These are phyloP conservation scores for Inga oerstediana DNA, from an alignment of 306 rosid genomes.

Conservation along the genomic window DNA sequence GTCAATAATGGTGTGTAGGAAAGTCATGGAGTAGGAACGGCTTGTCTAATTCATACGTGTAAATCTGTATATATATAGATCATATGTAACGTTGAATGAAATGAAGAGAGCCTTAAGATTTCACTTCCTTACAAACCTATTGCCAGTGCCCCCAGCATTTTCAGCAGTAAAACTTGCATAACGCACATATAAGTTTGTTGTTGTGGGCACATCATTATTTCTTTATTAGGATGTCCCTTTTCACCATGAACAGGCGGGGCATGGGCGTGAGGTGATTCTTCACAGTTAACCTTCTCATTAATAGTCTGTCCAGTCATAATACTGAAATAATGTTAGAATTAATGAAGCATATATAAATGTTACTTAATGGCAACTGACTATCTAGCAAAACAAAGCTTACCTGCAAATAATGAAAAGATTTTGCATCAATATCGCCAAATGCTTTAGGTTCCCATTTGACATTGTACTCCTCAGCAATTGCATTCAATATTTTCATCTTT, in stretches of 20 bases:
- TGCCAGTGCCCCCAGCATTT: constrained; percentile 38
- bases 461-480: constrained; percentile 71
- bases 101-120: no score
- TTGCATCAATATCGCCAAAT: constrained; percentile 43
- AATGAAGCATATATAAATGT: background rate
- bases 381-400: constrained; percentile 38
- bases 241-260: constrained; percentile 42
- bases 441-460: constrained; percentile 64
- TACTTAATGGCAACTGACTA: background rate
- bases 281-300: constrained; percentile 46
- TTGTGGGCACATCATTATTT: background rate
- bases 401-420: constrained; percentile 42
- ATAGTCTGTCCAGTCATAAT: no score
- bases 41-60: no score
- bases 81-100: no score
- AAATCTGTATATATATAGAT: no score
- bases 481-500: constrained; percentile 54
- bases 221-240: background rate
- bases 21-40: no score
- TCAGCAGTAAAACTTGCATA: constrained; percentile 16
- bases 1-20: no score
- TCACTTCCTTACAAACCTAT: no score
- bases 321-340: no score
- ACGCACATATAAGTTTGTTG: no score
- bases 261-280: constrained; percentile 52